Evolutionary conservation across 148 eudicot genomes (phyloP).

Genomic region (Silene uniflora): DNA sequence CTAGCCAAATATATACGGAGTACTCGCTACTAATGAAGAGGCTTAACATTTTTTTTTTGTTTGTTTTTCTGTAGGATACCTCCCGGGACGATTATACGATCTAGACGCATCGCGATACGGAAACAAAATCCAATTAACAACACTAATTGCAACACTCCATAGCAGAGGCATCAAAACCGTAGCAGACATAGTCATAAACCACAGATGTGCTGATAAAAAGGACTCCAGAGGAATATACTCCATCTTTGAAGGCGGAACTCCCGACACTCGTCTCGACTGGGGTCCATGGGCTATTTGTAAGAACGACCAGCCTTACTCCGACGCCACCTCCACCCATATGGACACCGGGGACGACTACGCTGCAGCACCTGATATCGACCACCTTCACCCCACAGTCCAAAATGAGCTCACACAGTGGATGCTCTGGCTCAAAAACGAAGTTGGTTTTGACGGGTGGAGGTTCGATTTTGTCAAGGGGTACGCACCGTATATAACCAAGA

Average conservation of each 20-base stretch:
- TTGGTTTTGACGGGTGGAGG: slow-evolving; percentile 46
- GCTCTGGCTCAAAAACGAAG: slow-evolving; percentile 51
- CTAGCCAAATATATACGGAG: too few species aligned
- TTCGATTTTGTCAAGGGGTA: slow-evolving; percentile 70
- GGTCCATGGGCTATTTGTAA: slow-evolving; percentile 54
- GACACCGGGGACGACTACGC: slow-evolving; percentile 51
- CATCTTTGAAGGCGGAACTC: slow-evolving; percentile 71
- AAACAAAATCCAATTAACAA: slow-evolving; percentile 31
- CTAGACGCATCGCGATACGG: slow-evolving; percentile 59
- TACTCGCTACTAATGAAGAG: too few species aligned
- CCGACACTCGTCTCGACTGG: slow-evolving; percentile 67
- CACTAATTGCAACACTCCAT: slow-evolving; percentile 38
- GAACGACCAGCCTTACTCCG: slow-evolving; percentile 46
- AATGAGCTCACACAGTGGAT: slow-evolving; percentile 63
- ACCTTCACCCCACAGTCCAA: slow-evolving; percentile 53
- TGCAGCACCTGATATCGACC: slow-evolving; percentile 68
- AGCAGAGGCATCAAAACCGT: slow-evolving; percentile 47
- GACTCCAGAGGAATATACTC: slow-evolving; percentile 57
- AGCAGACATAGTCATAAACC: slow-evolving; percentile 70
- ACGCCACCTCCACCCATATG: slow-evolving; percentile 46
- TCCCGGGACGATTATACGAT: slow-evolving; percentile 70
- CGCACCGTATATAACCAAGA: slow-evolving; percentile 43
- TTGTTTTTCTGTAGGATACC: slow-evolving; percentile 40
- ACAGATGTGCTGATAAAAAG: slow-evolving; percentile 19
- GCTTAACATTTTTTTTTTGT: too few species aligned